Conservation (phyloP, 257 asterid genomes). For the Solanum ossicruentum region DNA sequence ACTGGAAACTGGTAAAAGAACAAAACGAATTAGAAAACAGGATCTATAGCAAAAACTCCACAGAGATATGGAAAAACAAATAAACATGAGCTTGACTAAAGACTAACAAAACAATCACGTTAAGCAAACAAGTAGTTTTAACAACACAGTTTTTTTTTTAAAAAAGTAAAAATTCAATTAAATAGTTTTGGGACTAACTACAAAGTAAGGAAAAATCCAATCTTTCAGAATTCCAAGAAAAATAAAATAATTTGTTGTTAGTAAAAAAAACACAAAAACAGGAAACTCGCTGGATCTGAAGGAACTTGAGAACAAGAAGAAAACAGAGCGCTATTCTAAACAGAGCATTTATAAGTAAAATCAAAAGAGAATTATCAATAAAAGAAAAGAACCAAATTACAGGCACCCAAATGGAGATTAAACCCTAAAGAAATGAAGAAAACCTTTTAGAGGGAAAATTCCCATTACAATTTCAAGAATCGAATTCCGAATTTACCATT, state of each 20-base stretch:
- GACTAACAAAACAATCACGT: not conserved
- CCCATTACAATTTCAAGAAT: slow-evolving; percentile 9
- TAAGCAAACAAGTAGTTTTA: not conserved
- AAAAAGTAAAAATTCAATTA: not conserved
- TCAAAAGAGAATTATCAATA: not conserved
- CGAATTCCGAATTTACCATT: slow-evolving; percentile 8
- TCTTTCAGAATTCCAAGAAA: not conserved
- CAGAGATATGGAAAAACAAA: not conserved
- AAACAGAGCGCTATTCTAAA: not conserved
- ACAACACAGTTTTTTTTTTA: not conserved
- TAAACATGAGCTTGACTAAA: not conserved
- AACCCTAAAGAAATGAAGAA: not conserved
- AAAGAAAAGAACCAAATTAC: not conserved
- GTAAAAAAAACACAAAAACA: not conserved
- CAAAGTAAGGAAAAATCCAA: not conserved
- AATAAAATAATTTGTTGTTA: not conserved
- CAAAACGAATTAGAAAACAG: not conserved
- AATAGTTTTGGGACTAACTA: not conserved
- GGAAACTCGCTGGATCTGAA: not conserved
- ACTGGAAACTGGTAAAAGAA: not conserved
- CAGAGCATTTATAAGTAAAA: not conserved
- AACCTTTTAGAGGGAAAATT: slow-evolving; percentile 14
- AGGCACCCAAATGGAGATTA: not conserved
- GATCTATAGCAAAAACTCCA: not conserved
- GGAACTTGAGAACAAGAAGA: not conserved